Base-by-base conservation (phyloP, 2,329 filamentous ascomycete genomes). In the Epicoccum nigrum region DNA sequence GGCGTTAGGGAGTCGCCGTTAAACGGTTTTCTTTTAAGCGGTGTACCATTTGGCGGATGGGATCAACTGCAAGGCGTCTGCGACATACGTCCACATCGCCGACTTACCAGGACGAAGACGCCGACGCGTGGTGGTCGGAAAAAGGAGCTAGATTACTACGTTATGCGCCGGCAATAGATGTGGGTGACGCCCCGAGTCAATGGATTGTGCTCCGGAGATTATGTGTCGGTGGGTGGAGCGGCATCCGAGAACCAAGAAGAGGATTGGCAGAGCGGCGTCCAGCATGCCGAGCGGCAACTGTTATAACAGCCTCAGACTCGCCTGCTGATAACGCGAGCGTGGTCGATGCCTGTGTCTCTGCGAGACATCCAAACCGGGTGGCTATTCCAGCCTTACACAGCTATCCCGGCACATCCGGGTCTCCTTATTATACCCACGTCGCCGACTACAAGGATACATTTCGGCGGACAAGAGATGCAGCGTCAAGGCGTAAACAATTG, bases 151-250 rank as follows among this genome's bases (percentile, higher is more conserved):
- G 20, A 11, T 30, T 27, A 9, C 28, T n/a, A 33, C 38, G 38
- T 23, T 46, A 46, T 32, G 41, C 27, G 30, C n/a, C 9, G 42
- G 32, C 25, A 23, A 39, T 47, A 19, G 34, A 25, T 23, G 37
- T 45, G 32, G 27, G 19, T 21, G 37, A 20, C 19, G 25, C 43
- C n/a, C n/a, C 43, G 38, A 44, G 28, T 35, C 40, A 7, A 33
- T 47, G 49, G 49, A 46, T 12, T n/a, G 8, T 5, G 39, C 38
- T 43, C 49, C 49, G 43, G 43, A 47, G 38, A 47, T 44, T 47
- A 16, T 52, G 33, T 47, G 28, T 47, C 16, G 41, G 38, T 40
- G 30, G 20, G 28, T n/a, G 27, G 17, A 7, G 34, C 39, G 41
- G 16, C 45, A 35, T 41, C 40, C 30, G 28, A 21, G 7, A 15